Evolutionary conservation across 768 basidiomycete genomes (phyloP), one percentile per base, ranked within the genome.

Genomic region (Leucocoprinus leucothites): DNA sequence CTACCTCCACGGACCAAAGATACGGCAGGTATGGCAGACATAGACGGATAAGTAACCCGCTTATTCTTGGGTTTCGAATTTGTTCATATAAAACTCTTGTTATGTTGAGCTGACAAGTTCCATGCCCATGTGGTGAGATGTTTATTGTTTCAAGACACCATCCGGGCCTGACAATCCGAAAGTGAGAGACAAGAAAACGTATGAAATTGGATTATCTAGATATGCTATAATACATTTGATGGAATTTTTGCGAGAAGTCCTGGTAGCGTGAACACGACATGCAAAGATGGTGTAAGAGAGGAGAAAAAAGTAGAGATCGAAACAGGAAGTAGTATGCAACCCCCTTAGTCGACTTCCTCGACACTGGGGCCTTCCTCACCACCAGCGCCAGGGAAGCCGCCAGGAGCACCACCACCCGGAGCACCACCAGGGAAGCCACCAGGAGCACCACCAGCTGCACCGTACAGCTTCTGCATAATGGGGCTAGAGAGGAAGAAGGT

Each of bases 321-420:
- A 38, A 13, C 31, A 38, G 16, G 16, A 5, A 31, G 6, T 5
- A 31, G 31, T 31, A 31, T 11, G 6, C 31, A 52, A 51, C 40
- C 53, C 60, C 56, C 59, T 80, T 81, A 90, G 69, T 90, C 87
- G 63, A 94, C 93, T 75, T 94, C 92, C 79, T 95, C 92, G 51
- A 94, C 92, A 56, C 85, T 87, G 44, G 92, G 93, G 43, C 93
- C 94, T 26, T 91, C 91, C 69, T 89, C 90, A 55, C 79, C 74
- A 44, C 77, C 76, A 34, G 77, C 84, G 53, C 84, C 82, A 28
- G 85, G 84, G 79, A 84, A 83, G 16, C 57, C 57, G 47, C 84
- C 85, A 49, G 57, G 57, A 9, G 57, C 57, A 31, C 86, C 87
- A 21, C 85, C 82, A 36, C 80, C 82, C n/a, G 60, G 82, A 78